Evolutionary conservation across 148 eudicot genomes (phyloP).

Genomic region (Rhododendron ferrugineum): DNA sequence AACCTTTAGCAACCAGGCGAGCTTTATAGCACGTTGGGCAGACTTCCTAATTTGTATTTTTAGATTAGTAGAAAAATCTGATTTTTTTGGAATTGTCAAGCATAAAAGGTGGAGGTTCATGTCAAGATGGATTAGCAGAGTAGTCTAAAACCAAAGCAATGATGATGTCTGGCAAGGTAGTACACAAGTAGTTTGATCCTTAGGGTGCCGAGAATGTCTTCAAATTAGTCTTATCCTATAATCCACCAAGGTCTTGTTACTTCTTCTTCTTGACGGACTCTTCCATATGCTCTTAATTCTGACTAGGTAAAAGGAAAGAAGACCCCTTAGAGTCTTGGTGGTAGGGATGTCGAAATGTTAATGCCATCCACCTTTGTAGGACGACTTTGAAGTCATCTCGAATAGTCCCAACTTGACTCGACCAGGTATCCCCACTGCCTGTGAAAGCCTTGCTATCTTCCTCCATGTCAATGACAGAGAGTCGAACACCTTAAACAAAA

Average conservation of each 20-base stretch:
- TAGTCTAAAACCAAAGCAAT: background rate
- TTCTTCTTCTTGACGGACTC: background rate
- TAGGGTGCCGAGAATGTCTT: background rate
- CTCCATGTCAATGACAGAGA: too few species aligned
- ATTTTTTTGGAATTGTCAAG: too few species aligned
- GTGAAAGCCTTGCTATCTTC: too few species aligned
- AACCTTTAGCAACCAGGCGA: too few species aligned
- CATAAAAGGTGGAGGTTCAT: background rate
- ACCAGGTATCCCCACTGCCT: too few species aligned
- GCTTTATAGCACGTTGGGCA: background rate
- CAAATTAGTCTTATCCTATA: background rate
- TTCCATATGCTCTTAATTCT: background rate
- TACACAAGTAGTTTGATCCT: background rate
- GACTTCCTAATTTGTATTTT: background rate
- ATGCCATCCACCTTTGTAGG: background rate
- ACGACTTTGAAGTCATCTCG: too few species aligned
- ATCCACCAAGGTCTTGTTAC: background rate
- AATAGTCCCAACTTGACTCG: too few species aligned
- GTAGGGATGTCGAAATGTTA: background rate
- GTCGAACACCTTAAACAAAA: too few species aligned
- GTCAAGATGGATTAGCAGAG: background rate
- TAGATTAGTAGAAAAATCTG: background rate
- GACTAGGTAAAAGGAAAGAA: background rate
- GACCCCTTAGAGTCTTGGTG: background rate
- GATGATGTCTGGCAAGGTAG: background rate